phyloP scores from a whole-genome alignment of 441 rosid genomes.

The Eruca vesicaria region DNA sequence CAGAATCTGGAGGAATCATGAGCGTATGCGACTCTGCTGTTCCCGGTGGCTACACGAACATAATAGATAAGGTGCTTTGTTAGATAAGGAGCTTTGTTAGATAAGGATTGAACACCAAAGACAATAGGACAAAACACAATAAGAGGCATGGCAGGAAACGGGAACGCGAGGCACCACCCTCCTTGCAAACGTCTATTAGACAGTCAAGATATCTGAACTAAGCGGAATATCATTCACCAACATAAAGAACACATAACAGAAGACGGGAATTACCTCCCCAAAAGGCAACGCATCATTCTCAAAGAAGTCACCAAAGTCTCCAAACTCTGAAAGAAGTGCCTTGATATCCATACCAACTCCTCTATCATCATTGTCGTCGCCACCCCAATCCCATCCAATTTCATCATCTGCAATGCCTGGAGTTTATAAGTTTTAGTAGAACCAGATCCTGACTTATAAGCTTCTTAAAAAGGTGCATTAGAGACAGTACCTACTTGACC shows the following conservation, averaged over 20 bases:
- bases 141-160: conserved; percentile 1
- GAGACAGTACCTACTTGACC: conserved; percentile 63
- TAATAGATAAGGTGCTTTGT: conserved; percentile 26
- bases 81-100: no score
- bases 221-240: conserved; percentile 12
- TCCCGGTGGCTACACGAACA: conserved; percentile 91
- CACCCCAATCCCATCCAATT: conserved; percentile 88
- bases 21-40: conserved; percentile 97
- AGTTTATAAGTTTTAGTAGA: conserved; percentile 58
- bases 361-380: conserved; percentile 56
- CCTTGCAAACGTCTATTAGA: conserved; percentile 15
- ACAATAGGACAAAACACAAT: background rate
- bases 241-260: background rate
- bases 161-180: background rate
- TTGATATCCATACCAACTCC: conserved; percentile 90
- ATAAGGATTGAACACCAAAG: conserved; percentile 18
- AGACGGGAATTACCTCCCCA: conserved; percentile 86
- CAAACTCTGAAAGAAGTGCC: conserved; percentile 98
- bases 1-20: conserved; percentile 81
- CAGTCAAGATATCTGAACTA: conserved; percentile 8
- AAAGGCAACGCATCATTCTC: conserved; percentile 94
- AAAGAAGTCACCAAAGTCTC: conserved; percentile 99
- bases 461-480: conserved; percentile 52
- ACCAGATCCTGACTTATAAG: conserved; percentile 57
- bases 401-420: conserved; percentile 76